Conservation (phyloP, 345 rosid species). For the Eucalyptus microcorys region DNA sequence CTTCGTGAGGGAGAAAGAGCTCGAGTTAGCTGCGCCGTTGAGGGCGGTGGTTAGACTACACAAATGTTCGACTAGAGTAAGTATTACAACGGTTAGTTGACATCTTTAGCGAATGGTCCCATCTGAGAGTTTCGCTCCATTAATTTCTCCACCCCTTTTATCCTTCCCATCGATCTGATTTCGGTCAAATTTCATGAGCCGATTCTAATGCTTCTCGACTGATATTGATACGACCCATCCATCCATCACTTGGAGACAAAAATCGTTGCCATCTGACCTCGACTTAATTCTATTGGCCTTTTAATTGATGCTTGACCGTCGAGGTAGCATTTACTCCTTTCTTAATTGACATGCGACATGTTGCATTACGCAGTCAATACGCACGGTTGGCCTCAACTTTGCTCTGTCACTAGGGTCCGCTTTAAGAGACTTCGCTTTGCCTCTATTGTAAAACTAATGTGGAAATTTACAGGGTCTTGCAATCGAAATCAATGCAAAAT, state of each 20-base stretch:
- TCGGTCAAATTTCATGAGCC: background rate
- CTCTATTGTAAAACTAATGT: background rate
- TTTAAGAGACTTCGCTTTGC: background rate
- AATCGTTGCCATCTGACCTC: background rate
- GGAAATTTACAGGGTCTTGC: background rate
- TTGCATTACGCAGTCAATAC: background rate
- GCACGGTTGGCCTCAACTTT: background rate
- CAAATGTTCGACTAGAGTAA: background rate
- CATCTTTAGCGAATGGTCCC: background rate
- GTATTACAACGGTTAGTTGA: no score
- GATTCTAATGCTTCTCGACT: background rate
- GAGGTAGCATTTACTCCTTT: no score
- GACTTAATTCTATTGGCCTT: no score
- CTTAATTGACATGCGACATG: no score
- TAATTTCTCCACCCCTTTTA: background rate
- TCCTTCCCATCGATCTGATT: background rate
- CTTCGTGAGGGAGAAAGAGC: no score
- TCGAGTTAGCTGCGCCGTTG: no score
- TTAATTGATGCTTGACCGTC: no score
- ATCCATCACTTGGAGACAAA: background rate
- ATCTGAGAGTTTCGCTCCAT: background rate
- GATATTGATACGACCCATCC: background rate
- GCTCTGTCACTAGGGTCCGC: background rate
- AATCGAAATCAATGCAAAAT: accelerated
- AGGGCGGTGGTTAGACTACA: no score